Evolutionary conservation across 306 rosid genomes (phyloP).

Genomic region (Cicer arietinum): DNA sequence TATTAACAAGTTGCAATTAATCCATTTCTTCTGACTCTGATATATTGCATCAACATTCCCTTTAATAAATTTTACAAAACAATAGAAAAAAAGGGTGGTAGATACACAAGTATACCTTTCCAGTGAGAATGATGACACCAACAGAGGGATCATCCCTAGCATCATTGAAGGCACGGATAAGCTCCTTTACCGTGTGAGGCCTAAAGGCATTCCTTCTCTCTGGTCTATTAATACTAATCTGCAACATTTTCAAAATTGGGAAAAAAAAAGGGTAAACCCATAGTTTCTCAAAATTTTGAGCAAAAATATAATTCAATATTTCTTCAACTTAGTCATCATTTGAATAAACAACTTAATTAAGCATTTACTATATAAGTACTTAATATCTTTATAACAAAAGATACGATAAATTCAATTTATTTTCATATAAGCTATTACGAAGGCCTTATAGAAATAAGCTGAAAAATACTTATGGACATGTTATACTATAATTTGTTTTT

Average conservation of each 20-base stretch:
- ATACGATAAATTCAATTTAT: no score
- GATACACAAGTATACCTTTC: conserved; percentile 55
- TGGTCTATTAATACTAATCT: conserved; percentile 80
- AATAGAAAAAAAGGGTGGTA: not conserved
- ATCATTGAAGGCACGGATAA: conserved; percentile 74
- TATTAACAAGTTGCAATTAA: conserved; percentile 1
- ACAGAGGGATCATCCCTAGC: conserved; percentile 76
- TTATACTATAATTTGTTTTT: no score
- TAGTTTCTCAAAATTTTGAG: not conserved
- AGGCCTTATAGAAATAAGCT: no score
- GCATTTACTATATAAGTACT: no score
- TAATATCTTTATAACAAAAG: no score
- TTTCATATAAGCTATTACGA: no score
- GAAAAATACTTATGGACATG: no score
- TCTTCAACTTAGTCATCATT: not conserved
- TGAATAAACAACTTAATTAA: no score
- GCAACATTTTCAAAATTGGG: conserved; percentile 17
- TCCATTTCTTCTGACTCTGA: conserved; percentile 1
- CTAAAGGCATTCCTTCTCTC: conserved; percentile 85
- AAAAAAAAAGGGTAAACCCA: not conserved
- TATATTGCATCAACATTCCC: not conserved
- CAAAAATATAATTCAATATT: not conserved
- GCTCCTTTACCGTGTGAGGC: conserved; percentile 84
- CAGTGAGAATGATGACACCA: conserved; percentile 85
- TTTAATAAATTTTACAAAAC: not conserved